Percentiles rank a stretch among this genome's conserved stretches.
Evolutionary conservation across 257 asterid species (phyloP).

Genomic region (Oldenlandia corymbosa): DNA sequence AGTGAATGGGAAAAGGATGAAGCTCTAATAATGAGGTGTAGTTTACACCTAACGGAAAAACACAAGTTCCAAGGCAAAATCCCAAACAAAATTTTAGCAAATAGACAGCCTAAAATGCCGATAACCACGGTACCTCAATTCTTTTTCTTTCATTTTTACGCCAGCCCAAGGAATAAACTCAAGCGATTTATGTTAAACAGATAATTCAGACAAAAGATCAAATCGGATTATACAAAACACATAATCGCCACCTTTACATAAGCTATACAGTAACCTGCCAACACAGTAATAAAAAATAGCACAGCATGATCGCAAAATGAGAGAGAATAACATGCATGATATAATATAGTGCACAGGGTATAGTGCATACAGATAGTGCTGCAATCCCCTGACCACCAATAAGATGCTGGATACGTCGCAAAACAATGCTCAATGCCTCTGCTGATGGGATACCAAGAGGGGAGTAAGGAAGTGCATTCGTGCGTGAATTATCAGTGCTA

Average conservation of each 20-base stretch:
- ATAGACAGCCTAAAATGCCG: too few relatives aligned
- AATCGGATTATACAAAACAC: background rate
- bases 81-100: background rate
- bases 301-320: background rate
- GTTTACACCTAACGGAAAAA: background rate
- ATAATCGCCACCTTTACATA: background rate
- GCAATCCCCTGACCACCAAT: conserved; percentile 60
- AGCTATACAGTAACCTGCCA: background rate
- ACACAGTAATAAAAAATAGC: background rate
- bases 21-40: background rate
- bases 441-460: conserved; percentile 55
- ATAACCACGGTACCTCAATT: too few relatives aligned
- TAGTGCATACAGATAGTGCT: conserved; percentile 72
- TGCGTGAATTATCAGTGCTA: conserved; percentile 29
- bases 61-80: background rate
- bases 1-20: background rate
- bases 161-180: background rate
- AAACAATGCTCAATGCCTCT: conserved; percentile 58
- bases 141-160: background rate
- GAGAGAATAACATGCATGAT: background rate
- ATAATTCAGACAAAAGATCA: background rate
- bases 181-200: too few relatives aligned
- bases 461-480: conserved; percentile 52
- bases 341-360: background rate
- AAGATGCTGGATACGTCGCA: conserved; percentile 62